These are phyloP conservation scores for Chenopodium quinoa DNA, from an alignment of 148 eudicot genomes.

Conservation along the genomic window DNA sequence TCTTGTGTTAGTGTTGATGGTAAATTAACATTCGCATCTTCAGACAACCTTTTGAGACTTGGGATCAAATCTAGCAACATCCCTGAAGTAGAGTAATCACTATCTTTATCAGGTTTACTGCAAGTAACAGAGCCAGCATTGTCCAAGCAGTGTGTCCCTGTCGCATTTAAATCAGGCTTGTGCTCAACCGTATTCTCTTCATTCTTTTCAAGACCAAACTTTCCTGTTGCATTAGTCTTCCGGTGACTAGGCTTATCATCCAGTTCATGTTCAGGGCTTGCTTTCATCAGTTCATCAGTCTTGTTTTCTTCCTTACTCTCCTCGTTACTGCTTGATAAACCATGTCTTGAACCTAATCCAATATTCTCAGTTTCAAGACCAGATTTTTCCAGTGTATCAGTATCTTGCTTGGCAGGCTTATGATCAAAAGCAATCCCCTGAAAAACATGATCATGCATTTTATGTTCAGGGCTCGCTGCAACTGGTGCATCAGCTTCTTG, in stretches of 20 bases:
- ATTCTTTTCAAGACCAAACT: background rate
- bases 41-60: constrained; percentile 37
- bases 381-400: constrained; percentile 2
- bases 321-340: constrained; percentile 23
- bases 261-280: background rate
- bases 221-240: background rate
- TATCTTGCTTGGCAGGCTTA: constrained; percentile 12
- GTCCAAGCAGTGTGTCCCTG: constrained; percentile 8
- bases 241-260: background rate
- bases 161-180: constrained; percentile 15
- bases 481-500: constrained; percentile 10
- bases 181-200: constrained; percentile 9
- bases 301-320: constrained; percentile 15
- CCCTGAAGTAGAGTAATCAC: constrained; percentile 15
- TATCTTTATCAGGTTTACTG: constrained; percentile 22
- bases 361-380: constrained; percentile 23
- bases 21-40: constrained; percentile 21
- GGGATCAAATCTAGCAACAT: constrained; percentile 69
- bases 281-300: background rate
- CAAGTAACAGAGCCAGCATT: constrained; percentile 18
- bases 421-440: constrained; percentile 13
- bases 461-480: constrained; percentile 9
- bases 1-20: constrained; percentile 5
- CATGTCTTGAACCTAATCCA: constrained; percentile 23
- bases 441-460: constrained; percentile 12